These are phyloP conservation scores for Tricholoma hemisulphureum DNA, from an alignment of 768 basidiomycete species.

Conservation along the genomic window DNA sequence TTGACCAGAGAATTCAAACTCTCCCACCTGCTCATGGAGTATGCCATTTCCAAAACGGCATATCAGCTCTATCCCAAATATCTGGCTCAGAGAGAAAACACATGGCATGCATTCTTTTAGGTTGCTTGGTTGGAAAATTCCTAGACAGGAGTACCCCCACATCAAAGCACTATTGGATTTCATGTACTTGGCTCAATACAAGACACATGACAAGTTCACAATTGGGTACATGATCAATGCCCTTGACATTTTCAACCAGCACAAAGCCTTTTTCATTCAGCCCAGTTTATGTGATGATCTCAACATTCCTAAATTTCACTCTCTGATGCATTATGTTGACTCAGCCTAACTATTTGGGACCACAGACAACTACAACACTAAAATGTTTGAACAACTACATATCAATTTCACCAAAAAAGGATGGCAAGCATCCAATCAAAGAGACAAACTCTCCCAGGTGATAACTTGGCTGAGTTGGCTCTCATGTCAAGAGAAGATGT, in stretches of 20 bases:
- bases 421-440: conserved; percentile 28
- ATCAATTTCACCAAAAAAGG: conserved; percentile 41
- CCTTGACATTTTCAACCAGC: no score
- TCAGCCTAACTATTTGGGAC: conserved; percentile 25
- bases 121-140: conserved; percentile 24
- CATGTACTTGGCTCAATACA: conserved; percentile 32
- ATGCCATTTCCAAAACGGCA: conserved; percentile 41
- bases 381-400: conserved; percentile 37
- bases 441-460: conserved; percentile 37
- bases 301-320: conserved; percentile 39
- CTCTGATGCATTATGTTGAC: conserved; percentile 29
- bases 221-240: conserved; percentile 23
- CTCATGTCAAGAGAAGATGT: conserved; percentile 32
- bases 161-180: conserved; percentile 33
- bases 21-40: conserved; percentile 15
- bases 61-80: conserved; percentile 39
- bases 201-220: conserved; percentile 24
- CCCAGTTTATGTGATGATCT: conserved; percentile 27
- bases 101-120: conserved; percentile 35
- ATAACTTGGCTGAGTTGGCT: conserved; percentile 37
- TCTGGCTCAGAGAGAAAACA: conserved; percentile 42
- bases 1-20: neutral
- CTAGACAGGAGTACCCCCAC: conserved; percentile 17
- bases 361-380: conserved; percentile 33
- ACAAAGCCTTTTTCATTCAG: no score